A percentile compares a stretch with the other conserved stretches of the same genome.
Conservation (phyloP, 768 basidiomycete species). For the Ephemerocybe angulata region DNA sequence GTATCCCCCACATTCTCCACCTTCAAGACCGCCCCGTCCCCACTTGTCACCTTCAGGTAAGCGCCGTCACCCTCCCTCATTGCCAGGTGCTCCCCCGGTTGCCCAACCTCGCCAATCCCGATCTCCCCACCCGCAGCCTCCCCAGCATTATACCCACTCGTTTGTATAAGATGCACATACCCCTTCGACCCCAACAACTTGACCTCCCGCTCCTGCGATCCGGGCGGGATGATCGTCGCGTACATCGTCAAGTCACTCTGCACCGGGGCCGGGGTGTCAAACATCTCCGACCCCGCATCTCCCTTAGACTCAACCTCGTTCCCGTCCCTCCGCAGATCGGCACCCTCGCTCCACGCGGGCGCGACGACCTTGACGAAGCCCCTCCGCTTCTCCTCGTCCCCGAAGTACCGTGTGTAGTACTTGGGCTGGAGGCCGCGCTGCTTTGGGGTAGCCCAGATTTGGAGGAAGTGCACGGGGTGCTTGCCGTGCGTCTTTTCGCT, state of each 20-base stretch:
- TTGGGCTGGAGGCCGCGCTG: constrained; percentile 55
- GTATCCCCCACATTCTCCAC: no score
- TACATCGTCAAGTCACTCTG: no score
- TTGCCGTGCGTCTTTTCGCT: constrained; percentile 50
- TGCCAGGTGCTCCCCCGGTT: no score
- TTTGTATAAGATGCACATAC: constrained; percentile 86
- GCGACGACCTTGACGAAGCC: constrained; percentile 74
- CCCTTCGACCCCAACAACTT: constrained; percentile 54
- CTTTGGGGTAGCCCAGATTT: constrained; percentile 49
- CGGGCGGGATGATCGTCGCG: constrained; percentile 67
- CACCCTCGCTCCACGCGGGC: constrained; percentile 56
- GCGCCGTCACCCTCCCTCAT: constrained; percentile 87
- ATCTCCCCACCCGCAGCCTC: constrained; percentile 35
- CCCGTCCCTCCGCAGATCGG: constrained; percentile 58
- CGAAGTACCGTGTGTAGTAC: constrained; percentile 86
- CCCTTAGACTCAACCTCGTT: no score
- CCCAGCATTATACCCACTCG: constrained; percentile 69
- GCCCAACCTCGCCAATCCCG: no score
- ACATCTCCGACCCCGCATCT: no score
- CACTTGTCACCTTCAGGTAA: constrained; percentile 59
- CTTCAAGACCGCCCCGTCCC: constrained; percentile 61
- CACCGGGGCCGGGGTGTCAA: constrained; percentile 82
- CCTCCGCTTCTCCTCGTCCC: constrained; percentile 77
- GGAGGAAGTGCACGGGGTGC: constrained; percentile 45
- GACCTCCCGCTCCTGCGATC: constrained; percentile 50